phyloP scores from a whole-genome alignment of 2,329 filamentous ascomycete species.

The Ceratocystis cacaofunesta region DNA sequence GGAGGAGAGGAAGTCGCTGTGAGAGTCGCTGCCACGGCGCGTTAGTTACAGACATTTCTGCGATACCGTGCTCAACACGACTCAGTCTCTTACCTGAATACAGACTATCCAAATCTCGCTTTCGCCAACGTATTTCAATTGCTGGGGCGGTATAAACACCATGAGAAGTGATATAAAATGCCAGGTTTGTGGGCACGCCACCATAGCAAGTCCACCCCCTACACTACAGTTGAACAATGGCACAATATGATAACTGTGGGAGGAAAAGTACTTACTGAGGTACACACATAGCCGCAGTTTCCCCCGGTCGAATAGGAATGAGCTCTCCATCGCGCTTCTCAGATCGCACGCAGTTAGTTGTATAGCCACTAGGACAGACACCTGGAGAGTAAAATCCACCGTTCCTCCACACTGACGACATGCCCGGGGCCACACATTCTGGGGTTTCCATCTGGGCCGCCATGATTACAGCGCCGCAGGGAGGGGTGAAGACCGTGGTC shows the following conservation, averaged over 20 bases:
- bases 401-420: conserved; percentile 19
- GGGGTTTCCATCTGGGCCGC: conserved; percentile 6
- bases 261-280: conserved; percentile 19
- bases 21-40: background rate
- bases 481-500: conserved; percentile 12
- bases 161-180: conserved; percentile 17
- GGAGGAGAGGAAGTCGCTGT: background rate
- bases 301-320: conserved; percentile 20
- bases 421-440: conserved; percentile 12
- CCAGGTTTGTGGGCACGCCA: conserved; percentile 20
- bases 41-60: background rate
- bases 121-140: conserved; percentile 23
- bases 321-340: conserved; percentile 12
- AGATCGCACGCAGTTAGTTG: conserved; percentile 21
- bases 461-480: conserved; percentile 11
- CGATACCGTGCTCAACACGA: background rate
- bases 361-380: conserved; percentile 22
- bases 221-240: background rate
- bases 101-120: conserved; percentile 17
- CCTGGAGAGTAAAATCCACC: conserved; percentile 24
- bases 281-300: conserved; percentile 23
- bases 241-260: background rate
- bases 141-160: conserved; percentile 22
- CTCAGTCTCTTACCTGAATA: conserved; percentile 4
- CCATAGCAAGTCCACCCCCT: conserved; percentile 14